Percentiles rank a stretch among this genome's conserved stretches.
Evolutionary conservation across 768 basidiomycete species (phyloP).

Genomic region (Suillus americanus): DNA sequence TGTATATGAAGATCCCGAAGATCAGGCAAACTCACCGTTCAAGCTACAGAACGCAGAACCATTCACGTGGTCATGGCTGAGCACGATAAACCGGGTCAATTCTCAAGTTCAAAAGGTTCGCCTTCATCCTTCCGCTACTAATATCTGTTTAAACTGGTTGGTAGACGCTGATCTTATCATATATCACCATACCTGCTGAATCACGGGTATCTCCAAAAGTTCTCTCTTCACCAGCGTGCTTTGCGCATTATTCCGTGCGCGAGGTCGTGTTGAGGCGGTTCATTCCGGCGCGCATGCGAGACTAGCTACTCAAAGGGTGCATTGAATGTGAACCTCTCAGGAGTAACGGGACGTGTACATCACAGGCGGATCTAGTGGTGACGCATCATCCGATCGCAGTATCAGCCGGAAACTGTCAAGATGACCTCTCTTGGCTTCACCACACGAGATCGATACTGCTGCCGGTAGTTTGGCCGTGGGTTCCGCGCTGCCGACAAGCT

Average conservation of each 20-base stretch:
- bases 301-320: conserved; percentile 40
- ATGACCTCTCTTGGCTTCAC: not conserved
- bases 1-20: conserved; percentile 80
- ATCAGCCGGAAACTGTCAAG: not conserved
- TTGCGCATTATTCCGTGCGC: conserved; percentile 74
- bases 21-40: conserved; percentile 64
- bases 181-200: conserved; percentile 88
- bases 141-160: not conserved
- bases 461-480: not conserved
- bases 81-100: conserved; percentile 34
- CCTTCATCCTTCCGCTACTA: not conserved
- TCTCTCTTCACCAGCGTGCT: conserved; percentile 69
- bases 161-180: conserved; percentile 87
- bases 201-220: conserved; percentile 51
- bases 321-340: not conserved
- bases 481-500: not conserved
- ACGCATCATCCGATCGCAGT: not conserved
- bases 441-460: not conserved
- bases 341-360: not conserved
- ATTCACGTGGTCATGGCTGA: conserved; percentile 68
- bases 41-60: conserved; percentile 65
- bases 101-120: not conserved
- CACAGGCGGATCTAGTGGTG: not conserved
- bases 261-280: conserved; percentile 87
- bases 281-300: conserved; percentile 90